Evolutionary conservation across 140 eudicot species (phyloP).

Genomic region (Cichorium intybus): DNA sequence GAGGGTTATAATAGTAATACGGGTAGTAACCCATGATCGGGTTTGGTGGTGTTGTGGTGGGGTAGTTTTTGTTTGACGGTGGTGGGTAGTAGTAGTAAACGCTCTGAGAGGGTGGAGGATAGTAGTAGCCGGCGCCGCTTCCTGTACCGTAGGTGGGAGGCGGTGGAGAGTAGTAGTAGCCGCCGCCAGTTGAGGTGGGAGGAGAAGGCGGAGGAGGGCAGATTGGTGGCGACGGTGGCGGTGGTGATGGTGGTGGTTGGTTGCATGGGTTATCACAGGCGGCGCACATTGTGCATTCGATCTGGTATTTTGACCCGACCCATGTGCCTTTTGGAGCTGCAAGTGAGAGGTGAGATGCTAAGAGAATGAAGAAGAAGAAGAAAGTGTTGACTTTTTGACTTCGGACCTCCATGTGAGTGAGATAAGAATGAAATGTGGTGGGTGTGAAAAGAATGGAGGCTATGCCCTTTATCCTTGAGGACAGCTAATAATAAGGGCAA

Average conservation of each 20-base stretch:
- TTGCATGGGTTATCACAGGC: slow-evolving; percentile 89
- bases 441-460: slow-evolving; percentile 5
- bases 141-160: slow-evolving; percentile 41
- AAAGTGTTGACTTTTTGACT: slow-evolving; percentile 22
- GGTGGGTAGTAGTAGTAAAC: slow-evolving; percentile 40
- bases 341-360: slow-evolving; percentile 23
- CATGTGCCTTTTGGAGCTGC: slow-evolving; percentile 37
- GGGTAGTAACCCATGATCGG: slow-evolving; percentile 66
- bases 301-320: slow-evolving; percentile 76
- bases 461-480: slow-evolving; percentile 21
- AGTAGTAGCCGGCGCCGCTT: slow-evolving; percentile 16
- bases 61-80: slow-evolving; percentile 32
- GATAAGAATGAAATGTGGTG: slow-evolving; percentile 9
- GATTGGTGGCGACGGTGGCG: slow-evolving; percentile 42
- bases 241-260: slow-evolving; percentile 35
- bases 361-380: slow-evolving; percentile 14
- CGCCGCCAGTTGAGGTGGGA: slow-evolving; percentile 19
- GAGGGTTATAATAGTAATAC: slow-evolving; percentile 51
- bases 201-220: slow-evolving; percentile 41
- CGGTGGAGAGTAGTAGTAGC: slow-evolving; percentile 37
- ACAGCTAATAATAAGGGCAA: slow-evolving; percentile 7
- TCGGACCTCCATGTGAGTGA: slow-evolving; percentile 25
- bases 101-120: slow-evolving; percentile 33
- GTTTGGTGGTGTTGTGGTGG: slow-evolving; percentile 60
- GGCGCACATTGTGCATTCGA: slow-evolving; percentile 86